A percentile compares a stretch with the other conserved stretches of the same genome.
phyloP scores from a whole-genome alignment of 2,329 filamentous ascomycete genomes.

The Pyricularia sp. region DNA sequence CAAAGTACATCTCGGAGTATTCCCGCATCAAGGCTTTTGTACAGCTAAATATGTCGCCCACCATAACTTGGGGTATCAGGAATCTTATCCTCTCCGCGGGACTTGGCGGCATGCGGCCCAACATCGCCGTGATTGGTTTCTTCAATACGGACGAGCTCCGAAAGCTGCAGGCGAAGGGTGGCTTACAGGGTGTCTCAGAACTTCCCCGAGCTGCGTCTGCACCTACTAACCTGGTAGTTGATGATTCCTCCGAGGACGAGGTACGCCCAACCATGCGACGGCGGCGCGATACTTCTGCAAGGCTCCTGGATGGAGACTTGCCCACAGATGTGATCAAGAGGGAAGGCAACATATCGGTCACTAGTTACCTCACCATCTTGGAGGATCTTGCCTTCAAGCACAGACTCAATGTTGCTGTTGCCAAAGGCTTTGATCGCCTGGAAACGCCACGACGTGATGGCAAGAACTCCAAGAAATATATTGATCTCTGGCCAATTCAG shows the following conservation, averaged over 20 bases:
- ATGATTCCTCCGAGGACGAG: neutral
- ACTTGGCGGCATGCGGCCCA: conserved; percentile 76
- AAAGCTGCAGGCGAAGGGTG: conserved; percentile 27
- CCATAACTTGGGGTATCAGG: conserved; percentile 71
- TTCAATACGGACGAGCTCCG: conserved; percentile 70
- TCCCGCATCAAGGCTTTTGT: conserved; percentile 83
- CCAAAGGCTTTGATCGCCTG: conserved; percentile 64
- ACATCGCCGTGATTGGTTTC: conserved; percentile 70
- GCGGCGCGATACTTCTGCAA: conserved; percentile 41
- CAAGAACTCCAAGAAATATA: conserved; percentile 56
- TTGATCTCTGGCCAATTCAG: conserved; percentile 85
- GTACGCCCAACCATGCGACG: conserved; percentile 17
- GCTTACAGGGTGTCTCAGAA: neutral
- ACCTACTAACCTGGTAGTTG: neutral
- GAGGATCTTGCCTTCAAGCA: conserved; percentile 69
- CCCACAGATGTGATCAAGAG: conserved; percentile 58
- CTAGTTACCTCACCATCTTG: conserved; percentile 67
- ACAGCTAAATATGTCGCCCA: conserved; percentile 71
- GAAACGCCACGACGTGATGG: conserved; percentile 54
- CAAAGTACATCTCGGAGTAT: conserved; percentile 69
- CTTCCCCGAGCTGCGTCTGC: neutral
- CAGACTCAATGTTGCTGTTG: conserved; percentile 74
- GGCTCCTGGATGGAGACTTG: conserved; percentile 42
- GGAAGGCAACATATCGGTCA: conserved; percentile 55
- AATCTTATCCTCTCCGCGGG: conserved; percentile 74